Evolutionary conservation across 73 alveolate genomes (phyloP), one percentile per base, ranked within the genome.

Genomic region (Symbiodinium pilosum): DNA sequence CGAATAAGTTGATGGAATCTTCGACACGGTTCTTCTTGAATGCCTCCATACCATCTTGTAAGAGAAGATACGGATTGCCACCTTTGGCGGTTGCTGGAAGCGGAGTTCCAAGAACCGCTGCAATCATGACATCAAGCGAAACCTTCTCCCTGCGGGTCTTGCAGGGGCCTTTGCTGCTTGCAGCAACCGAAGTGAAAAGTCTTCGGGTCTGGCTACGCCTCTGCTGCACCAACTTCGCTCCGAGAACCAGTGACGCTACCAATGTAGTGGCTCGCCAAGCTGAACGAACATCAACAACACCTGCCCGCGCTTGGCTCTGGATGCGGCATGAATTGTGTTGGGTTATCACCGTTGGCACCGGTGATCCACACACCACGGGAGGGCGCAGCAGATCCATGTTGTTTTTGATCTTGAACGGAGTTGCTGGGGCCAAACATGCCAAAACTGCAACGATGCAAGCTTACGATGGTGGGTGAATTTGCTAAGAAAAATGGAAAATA

Each of bases 1-100:
- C 98, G 36, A 93, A 93, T 28, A 93, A 44, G 24, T 40, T 34
- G 93, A 93, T 34, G 84, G 98, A 93, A 12, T 93, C 98, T 14
- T 93, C 98, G 84, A 93, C 98, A 7, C 43, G 43, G 43, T n/a
- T 36, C 26, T 38, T 64, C 32, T 28, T 64, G 77, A 64, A 64
- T 26, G 77, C 77, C 77, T 64, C 77, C 36, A 26, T 36, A 32
- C 77, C 77, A 21, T 64, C 77, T 20, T 64, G 77, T 16, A 64
- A 32, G 77, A 64, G 77, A 3, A 64, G 77, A 26, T 26, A 64
- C 21, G 77, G 77, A 26, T 64, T 64, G 77, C 77, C 77, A 26
- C 77, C 77, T 26, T 64, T 64, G 41, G 77, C 77, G 4, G 36
- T 36, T 32, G 77, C 77, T 1, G 77, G 36, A 64, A 16, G 28